Percentiles rank a stretch among this genome's conserved stretches.
Evolutionary conservation across 2,329 filamentous ascomycete species (phyloP).

Genomic region (Penicillium expansum): DNA sequence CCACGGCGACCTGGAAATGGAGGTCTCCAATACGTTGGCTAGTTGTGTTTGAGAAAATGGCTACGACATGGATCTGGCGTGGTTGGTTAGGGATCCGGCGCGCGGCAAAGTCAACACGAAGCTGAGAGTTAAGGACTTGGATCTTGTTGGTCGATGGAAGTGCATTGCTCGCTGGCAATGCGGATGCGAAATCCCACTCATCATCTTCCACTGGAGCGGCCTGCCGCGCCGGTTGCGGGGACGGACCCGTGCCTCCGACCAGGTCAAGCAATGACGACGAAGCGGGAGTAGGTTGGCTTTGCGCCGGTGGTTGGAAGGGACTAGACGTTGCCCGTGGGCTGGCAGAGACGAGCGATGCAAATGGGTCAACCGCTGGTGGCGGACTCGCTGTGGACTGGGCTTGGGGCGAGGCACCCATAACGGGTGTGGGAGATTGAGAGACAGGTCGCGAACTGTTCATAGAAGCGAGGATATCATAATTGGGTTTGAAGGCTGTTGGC

Average conservation of each 20-base stretch:
- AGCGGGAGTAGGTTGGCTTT: conserved; percentile 20
- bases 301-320: conserved; percentile 34
- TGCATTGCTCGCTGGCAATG: conserved; percentile 62
- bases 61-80: conserved; percentile 66
- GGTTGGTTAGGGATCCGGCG: conserved; percentile 54
- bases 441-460: conserved; percentile 48
- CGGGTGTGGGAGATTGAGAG: conserved; percentile 51
- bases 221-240: conserved; percentile 28
- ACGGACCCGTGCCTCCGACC: conserved; percentile 21
- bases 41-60: conserved; percentile 81
- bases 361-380: conserved; percentile 55
- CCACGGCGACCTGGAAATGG: conserved; percentile 89
- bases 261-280: conserved; percentile 37
- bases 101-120: conserved; percentile 73
- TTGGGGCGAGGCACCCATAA: conserved; percentile 41
- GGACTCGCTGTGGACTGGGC: conserved; percentile 32
- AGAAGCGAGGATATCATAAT: conserved; percentile 58
- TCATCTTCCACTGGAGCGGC: conserved; percentile 64
- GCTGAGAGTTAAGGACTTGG: conserved; percentile 64
- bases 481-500: conserved; percentile 50
- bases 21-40: conserved; percentile 70
- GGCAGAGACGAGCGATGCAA: conserved; percentile 56
- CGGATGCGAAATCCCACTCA: conserved; percentile 91
- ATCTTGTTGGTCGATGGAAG: conserved; percentile 63
- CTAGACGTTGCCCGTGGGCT: conserved; percentile 48